phyloP scores from a whole-genome alignment of 345 rosid genomes.

The Gossypium thurberi region DNA sequence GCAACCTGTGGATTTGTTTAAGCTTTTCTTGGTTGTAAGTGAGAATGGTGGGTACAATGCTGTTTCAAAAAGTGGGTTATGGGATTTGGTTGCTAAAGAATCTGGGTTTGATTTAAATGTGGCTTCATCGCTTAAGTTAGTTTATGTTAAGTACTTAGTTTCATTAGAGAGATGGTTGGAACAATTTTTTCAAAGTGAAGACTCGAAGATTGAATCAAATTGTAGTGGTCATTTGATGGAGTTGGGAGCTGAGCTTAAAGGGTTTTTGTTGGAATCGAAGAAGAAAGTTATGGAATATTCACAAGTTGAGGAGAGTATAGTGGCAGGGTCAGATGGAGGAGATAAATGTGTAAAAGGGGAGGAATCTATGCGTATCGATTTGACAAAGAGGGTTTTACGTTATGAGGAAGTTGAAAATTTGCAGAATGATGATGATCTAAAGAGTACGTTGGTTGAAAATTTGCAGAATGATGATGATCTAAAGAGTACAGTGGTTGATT shows the following conservation, averaged over 20 bases:
- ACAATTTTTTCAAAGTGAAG: not conserved
- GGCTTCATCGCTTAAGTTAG: not conserved
- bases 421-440: slow-evolving; percentile 17
- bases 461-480: slow-evolving; percentile 17
- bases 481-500: slow-evolving; percentile 16
- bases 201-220: not conserved
- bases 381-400: slow-evolving; percentile 13
- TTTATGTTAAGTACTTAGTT: slow-evolving; percentile 12
- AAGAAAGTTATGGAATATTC: slow-evolving; percentile 25
- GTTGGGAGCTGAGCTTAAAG: slow-evolving; percentile 29
- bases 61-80: slow-evolving; percentile 25
- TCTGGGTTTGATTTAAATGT: not conserved
- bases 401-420: slow-evolving; percentile 20
- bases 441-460: slow-evolving; percentile 16
- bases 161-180: slow-evolving; percentile 3
- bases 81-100: slow-evolving; percentile 6
- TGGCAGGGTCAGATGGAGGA: slow-evolving; percentile 19
- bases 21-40: slow-evolving; percentile 41
- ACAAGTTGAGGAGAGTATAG: slow-evolving; percentile 16
- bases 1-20: slow-evolving; percentile 40
- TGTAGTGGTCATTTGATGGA: slow-evolving; percentile 23
- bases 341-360: slow-evolving; percentile 27
- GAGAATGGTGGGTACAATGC: slow-evolving; percentile 40
- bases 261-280: slow-evolving; percentile 26
- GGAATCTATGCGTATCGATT: slow-evolving; percentile 22